A percentile compares a stretch with the other conserved stretches of the same genome.
Evolutionary conservation across 192 early-diverging fungal species (phyloP).

Genomic region (Anaeromyces robustus): DNA sequence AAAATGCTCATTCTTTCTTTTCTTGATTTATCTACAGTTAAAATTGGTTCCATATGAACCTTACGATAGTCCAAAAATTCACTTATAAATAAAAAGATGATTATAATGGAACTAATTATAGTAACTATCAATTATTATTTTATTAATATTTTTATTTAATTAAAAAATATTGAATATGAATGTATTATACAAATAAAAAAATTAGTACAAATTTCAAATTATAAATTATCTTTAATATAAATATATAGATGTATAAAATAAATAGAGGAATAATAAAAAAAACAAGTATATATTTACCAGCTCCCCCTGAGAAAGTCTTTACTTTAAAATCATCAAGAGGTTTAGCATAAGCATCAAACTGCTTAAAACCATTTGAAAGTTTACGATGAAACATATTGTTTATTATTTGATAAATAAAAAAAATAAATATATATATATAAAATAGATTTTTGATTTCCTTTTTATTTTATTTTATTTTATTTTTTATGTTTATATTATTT

Average conservation of each 20-base stretch:
- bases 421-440: too few species aligned
- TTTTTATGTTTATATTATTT: too few species aligned
- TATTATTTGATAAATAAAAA: too few species aligned
- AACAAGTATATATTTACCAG: conserved; percentile 30
- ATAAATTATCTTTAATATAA: too few species aligned
- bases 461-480: too few species aligned
- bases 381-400: not conserved
- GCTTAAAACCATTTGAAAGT: not conserved
- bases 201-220: too few species aligned
- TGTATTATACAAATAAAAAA: too few species aligned
- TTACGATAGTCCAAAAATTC: conserved; percentile 70
- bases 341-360: conserved; percentile 85
- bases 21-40: conserved; percentile 68
- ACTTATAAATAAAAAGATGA: conserved; percentile 55
- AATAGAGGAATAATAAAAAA: too few species aligned
- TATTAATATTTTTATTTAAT: too few species aligned
- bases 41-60: conserved; percentile 46
- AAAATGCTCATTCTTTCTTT: conserved; percentile 81
- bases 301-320: conserved; percentile 62
- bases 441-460: too few species aligned
- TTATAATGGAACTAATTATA: conserved; percentile 52
- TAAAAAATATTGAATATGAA: too few species aligned
- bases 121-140: conserved; percentile 37
- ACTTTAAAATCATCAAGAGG: conserved; percentile 87
- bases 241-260: too few species aligned